Percentiles rank a stretch among this genome's conserved stretches.
Evolutionary conservation across 2,329 filamentous ascomycete species (phyloP).

Genomic region (Alternaria incomplexa): DNA sequence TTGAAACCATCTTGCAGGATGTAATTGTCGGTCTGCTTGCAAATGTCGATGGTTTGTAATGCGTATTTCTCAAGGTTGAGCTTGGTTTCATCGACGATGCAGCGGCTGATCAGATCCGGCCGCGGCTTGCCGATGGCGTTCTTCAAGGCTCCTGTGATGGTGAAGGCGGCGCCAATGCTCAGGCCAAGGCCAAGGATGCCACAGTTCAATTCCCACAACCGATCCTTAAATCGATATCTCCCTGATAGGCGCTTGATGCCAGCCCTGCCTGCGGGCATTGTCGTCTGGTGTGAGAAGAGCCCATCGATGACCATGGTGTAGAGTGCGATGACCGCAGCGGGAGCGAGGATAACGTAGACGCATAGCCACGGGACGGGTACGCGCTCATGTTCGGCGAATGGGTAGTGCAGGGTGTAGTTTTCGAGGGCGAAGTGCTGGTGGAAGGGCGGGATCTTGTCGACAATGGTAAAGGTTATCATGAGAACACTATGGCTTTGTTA

Average conservation of each 20-base stretch:
- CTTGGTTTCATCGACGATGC: conserved; percentile 18
- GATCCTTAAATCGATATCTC: conserved; percentile 60
- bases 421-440: conserved; percentile 64
- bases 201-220: conserved; percentile 68
- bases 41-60: conserved; percentile 50
- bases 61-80: conserved; percentile 7
- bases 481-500: conserved; percentile 51
- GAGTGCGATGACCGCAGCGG: conserved; percentile 58
- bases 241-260: conserved; percentile 49
- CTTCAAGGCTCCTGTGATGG: conserved; percentile 64
- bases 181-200: conserved; percentile 63
- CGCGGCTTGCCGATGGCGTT: conserved; percentile 65
- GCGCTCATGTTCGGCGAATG: conserved; percentile 62
- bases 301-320: conserved; percentile 66
- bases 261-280: conserved; percentile 33
- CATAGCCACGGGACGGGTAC: conserved; percentile 59
- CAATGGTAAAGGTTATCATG: conserved; percentile 58
- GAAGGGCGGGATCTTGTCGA: conserved; percentile 62
- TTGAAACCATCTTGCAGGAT: conserved; percentile 65
- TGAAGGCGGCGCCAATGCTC: conserved; percentile 61
- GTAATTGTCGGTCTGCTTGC: conserved; percentile 56
- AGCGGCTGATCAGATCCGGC: conserved; percentile 64
- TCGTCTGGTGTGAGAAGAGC: conserved; percentile 59
- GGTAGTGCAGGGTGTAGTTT: conserved; percentile 65
- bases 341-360: conserved; percentile 57